Evolutionary conservation across 768 basidiomycete genomes (phyloP), one percentile per base, ranked within the genome.

Genomic region (Kwoniella heveanensis): DNA sequence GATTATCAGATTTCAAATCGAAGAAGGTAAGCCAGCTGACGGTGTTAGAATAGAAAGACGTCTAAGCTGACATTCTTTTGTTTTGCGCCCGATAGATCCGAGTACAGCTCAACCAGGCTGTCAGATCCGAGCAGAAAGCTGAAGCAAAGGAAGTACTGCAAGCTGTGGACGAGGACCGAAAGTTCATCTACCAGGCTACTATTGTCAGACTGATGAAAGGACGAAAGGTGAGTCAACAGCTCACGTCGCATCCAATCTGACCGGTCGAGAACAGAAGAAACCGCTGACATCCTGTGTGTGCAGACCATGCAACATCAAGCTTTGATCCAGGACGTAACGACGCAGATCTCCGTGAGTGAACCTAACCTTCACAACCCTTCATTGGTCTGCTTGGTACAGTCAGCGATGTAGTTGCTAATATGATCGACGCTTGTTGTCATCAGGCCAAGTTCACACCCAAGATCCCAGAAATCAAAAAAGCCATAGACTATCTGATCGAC

Each of bases 391-490:
- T 5, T 5, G n/a, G 3, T 19, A 49, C 21, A 25, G 27, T 30
- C 32, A 24, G 30, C 17, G 1, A 59, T 21, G 50, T 12, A 7
- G 32, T 36, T 36, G n/a, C 32, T 36, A 5, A 9, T 19, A 6
- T 24, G 24, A 29, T 54, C 24, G 32, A 39, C 44, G 19, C 25
- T n/a, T 9, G 19, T 21, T 47, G n/a, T n/a, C n/a, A n/a, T n/a
- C n/a, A 66, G 37, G 74, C 62, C 68, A 70, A 70, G 44, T 62
- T 73, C 66, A 86, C 89, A 8, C 94, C 95, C 24, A 93, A 92
- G 83, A 90, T 97, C 56, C 88, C 91, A 1, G 93, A 96, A 77
- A 93, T 98, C 82, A 98, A 98, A 82, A 94, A 95, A 87, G 90
- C 91, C 2, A 95, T 97, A 63, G 92, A 95, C 76, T 87, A 87